phyloP scores from a whole-genome alignment of 306 rosid genomes.

The Vigna nakashimae region DNA sequence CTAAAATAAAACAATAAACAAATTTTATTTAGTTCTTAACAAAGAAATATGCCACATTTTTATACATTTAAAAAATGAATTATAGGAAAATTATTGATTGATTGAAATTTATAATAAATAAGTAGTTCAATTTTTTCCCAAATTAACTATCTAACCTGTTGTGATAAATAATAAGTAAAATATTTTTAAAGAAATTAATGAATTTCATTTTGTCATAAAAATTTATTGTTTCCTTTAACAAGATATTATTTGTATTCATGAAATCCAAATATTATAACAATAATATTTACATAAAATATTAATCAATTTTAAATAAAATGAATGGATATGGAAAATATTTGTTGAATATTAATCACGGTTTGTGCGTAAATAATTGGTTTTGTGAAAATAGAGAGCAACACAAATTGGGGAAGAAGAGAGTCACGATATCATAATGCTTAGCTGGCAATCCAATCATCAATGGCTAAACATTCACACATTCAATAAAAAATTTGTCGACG shows the following conservation, averaged over 20 bases:
- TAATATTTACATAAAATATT: no score
- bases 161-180: neutral
- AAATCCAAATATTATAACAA: no score
- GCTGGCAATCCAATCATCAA: constrained; percentile 78
- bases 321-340: no score
- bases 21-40: neutral
- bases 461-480: constrained; percentile 55
- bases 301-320: no score
- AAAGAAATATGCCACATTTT: neutral
- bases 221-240: no score
- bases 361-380: neutral
- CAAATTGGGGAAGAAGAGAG: constrained; percentile 54
- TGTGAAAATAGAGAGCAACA: constrained; percentile 49
- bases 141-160: neutral
- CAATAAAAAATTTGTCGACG: constrained; percentile 50
- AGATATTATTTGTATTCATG: no score
- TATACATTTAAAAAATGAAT: neutral
- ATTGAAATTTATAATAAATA: neutral
- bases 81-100: neutral
- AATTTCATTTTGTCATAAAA: no score
- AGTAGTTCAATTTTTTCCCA: neutral
- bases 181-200: no score
- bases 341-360: neutral
- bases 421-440: constrained; percentile 55
- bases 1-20: neutral